phyloP scores from a whole-genome alignment of 257 asterid genomes.

The Capsicum rhomboideum region DNA sequence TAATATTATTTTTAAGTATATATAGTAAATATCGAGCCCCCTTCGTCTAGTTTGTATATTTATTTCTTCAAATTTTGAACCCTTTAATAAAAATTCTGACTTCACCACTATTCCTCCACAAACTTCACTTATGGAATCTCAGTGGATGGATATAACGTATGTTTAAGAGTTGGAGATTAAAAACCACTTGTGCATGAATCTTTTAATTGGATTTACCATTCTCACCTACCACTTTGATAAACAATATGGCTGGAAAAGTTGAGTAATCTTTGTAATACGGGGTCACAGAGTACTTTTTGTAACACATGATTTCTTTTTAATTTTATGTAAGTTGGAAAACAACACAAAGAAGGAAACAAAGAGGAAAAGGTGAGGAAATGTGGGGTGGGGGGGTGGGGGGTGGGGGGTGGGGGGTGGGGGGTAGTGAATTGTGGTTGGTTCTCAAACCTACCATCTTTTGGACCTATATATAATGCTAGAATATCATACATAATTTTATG shows the following conservation, averaged over 20 bases:
- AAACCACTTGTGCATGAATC: background rate
- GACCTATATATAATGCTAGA: background rate
- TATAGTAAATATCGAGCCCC: too few relatives aligned
- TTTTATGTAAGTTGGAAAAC: background rate
- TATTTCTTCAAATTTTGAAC: too few relatives aligned
- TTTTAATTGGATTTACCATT: background rate
- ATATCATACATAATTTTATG: background rate
- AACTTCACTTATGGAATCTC: too few relatives aligned
- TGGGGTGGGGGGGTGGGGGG: too few relatives aligned
- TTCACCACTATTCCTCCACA: too few relatives aligned
- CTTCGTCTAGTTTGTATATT: too few relatives aligned
- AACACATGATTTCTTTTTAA: background rate
- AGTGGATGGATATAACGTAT: too few relatives aligned
- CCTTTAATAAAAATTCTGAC: too few relatives aligned
- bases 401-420: too few relatives aligned
- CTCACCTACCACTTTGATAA: background rate
- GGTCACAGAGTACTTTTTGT: background rate
- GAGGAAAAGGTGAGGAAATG: background rate
- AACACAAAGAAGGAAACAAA: background rate
- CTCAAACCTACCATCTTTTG: background rate
- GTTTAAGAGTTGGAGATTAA: background rate
- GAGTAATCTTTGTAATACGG: background rate
- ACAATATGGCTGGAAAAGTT: background rate
- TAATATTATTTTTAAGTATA: too few relatives aligned
- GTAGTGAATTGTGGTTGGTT: background rate